Evolutionary conservation across 805 yeast species (phyloP).

Genomic region (Teunomyces gatunensis): DNA sequence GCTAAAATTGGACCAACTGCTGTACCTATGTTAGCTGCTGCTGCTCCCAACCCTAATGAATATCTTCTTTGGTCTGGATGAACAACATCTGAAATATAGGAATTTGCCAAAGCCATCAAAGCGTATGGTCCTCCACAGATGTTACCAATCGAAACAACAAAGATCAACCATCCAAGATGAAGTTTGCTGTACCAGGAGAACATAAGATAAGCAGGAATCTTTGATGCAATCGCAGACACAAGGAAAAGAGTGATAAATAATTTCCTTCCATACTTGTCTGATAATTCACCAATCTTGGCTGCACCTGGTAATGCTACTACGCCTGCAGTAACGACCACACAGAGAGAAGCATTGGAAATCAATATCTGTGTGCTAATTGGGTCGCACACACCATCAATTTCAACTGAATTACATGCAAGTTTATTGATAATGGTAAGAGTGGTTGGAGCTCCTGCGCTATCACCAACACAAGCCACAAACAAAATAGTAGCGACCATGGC

Average conservation of each 20-base stretch:
- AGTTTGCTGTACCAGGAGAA: not conserved
- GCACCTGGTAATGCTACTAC: constrained; percentile 5
- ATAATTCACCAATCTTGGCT: constrained; percentile 8
- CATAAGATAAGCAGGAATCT: not conserved
- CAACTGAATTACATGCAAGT: constrained; percentile 19
- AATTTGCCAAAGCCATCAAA: constrained; percentile 6
- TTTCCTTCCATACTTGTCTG: constrained; percentile 10
- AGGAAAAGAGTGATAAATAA: constrained; percentile 4
- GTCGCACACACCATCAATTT: constrained; percentile 8
- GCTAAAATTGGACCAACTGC: constrained; percentile 9
- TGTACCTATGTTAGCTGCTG: constrained; percentile 5
- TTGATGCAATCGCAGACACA: not conserved
- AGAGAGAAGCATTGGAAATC: constrained; percentile 7
- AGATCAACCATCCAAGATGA: constrained; percentile 1
- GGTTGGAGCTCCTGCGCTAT: constrained; percentile 36
- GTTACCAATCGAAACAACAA: not conserved
- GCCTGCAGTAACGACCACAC: not conserved
- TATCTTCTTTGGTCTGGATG: constrained; percentile 7
- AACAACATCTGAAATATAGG: constrained; percentile 10
- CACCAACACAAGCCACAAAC: constrained; percentile 43
- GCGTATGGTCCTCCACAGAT: constrained; percentile 7
- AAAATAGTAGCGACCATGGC: constrained; percentile 43
- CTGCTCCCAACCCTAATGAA: constrained; percentile 7
- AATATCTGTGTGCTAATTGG: constrained; percentile 8
- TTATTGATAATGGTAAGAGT: constrained; percentile 35